phyloP scores from a whole-genome alignment of 176 grass and related monocot genomes.

The Areca catechu region DNA sequence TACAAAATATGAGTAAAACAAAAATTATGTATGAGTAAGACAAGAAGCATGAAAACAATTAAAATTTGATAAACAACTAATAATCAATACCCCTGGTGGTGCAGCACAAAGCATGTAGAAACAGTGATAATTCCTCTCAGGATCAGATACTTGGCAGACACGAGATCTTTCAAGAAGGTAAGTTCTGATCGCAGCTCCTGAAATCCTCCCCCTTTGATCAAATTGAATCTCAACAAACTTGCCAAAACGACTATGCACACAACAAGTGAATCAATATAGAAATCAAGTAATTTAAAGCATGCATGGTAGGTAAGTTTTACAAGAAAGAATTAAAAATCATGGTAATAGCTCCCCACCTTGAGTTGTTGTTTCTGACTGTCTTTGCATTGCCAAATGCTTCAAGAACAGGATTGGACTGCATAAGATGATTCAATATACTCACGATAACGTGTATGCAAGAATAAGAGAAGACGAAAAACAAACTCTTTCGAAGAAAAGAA shows the following conservation, averaged over 20 bases:
- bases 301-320: background rate
- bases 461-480: background rate
- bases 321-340: too few relatives aligned
- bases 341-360: conserved; percentile 42
- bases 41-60: too few relatives aligned
- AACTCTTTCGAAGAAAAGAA: too few relatives aligned
- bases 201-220: conserved; percentile 1
- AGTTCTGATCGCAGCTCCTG: conserved; percentile 11
- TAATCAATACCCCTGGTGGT: background rate
- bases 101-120: conserved; percentile 15
- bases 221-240: conserved; percentile 15
- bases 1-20: too few relatives aligned
- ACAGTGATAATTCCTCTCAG: conserved; percentile 10
- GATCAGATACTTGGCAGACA: conserved; percentile 9
- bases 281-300: background rate
- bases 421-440: conserved; percentile 8
- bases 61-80: too few relatives aligned
- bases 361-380: conserved; percentile 98
- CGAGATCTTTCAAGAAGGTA: conserved; percentile 13
- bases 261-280: background rate
- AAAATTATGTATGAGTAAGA: too few relatives aligned
- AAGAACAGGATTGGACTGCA: conserved; percentile 97
- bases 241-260: conserved; percentile 1
- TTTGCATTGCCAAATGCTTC: conserved; percentile 99
- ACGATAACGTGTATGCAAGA: background rate